A percentile compares a stretch with the other conserved stretches of the same genome.
These are phyloP conservation scores for Aspergillus carlsbadensis DNA, from an alignment of 495 filamentous ascomycete genomes.

Conservation along the genomic window DNA sequence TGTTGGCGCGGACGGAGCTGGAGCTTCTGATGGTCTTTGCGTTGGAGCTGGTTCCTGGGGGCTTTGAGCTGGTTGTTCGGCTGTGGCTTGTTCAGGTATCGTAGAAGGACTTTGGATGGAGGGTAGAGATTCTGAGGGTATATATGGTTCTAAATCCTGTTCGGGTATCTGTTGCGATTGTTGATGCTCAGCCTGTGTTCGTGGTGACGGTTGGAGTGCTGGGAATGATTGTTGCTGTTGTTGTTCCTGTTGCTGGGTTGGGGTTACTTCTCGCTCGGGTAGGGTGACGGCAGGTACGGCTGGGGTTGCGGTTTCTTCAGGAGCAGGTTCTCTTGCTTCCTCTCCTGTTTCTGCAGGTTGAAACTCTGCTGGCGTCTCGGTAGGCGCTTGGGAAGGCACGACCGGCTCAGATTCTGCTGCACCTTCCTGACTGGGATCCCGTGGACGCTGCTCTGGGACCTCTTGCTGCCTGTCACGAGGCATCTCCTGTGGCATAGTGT, in stretches of 20 bases:
- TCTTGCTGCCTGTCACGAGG: conserved; percentile 5
- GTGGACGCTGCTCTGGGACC: conserved; percentile 1
- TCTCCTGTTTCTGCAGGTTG: neutral
- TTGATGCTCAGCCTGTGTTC: neutral
- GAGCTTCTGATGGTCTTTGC: conserved; percentile 1
- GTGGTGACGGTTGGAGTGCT: neutral
- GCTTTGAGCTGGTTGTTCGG: neutral
- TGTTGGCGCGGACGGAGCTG: neutral
- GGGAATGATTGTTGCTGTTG: too few species aligned
- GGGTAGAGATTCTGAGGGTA: neutral
- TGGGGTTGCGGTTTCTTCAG: conserved; percentile 1
- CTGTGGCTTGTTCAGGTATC: neutral
- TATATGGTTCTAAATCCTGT: neutral
- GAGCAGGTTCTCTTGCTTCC: neutral
- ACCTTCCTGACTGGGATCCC: neutral
- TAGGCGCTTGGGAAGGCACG: neutral
- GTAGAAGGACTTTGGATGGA: neutral
- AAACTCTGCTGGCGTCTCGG: neutral
- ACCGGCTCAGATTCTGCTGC: neutral
- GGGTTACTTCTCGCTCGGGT: neutral
- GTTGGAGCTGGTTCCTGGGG: conserved; percentile 5
- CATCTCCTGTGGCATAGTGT: neutral
- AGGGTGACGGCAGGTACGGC: conserved; percentile 12
- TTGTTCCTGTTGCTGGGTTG: neutral
- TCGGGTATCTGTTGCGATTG: neutral